Evolutionary conservation across 2,329 filamentous ascomycete genomes (phyloP).

Genomic region (Venturia asperata): DNA sequence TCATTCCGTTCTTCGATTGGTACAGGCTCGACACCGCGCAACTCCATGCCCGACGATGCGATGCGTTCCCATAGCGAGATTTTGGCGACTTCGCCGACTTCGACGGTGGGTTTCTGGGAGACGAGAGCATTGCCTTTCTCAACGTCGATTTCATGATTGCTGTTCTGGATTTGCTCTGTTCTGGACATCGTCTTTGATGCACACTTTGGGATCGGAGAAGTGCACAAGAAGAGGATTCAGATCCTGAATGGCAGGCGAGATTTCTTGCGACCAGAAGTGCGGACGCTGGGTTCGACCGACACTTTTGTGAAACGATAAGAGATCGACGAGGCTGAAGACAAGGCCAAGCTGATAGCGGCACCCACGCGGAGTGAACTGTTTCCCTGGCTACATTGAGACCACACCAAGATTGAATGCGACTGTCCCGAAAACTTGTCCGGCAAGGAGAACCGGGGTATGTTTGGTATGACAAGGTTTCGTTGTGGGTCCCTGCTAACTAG

Average conservation of each 20-base stretch:
- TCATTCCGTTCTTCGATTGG: slow-evolving; percentile 48
- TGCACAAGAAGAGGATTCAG: neutral
- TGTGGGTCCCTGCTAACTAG: slow-evolving; percentile 1
- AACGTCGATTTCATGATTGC: neutral
- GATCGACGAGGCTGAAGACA: neutral
- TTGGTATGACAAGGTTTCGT: neutral
- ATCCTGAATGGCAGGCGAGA: neutral
- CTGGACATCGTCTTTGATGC: neutral
- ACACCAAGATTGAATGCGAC: neutral
- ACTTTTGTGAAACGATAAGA: neutral
- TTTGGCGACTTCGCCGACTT: neutral
- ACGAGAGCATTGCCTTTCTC: neutral
- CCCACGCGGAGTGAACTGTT: neutral
- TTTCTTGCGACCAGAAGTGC: neutral
- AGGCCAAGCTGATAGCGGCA: slow-evolving; percentile 3
- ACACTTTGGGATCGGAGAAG: no score
- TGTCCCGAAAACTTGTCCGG: neutral
- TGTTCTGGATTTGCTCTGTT: neutral
- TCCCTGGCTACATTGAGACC: neutral
- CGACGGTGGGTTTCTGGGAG: neutral
- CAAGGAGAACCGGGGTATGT: neutral
- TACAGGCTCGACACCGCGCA: slow-evolving; percentile 49
- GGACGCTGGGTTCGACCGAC: neutral
- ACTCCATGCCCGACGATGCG: slow-evolving; percentile 21
- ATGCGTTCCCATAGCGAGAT: slow-evolving; percentile 1